Evolutionary conservation across 2,329 filamentous ascomycete species (phyloP), one percentile per base, ranked within the genome.

Genomic region (Meredithiella fracta): DNA sequence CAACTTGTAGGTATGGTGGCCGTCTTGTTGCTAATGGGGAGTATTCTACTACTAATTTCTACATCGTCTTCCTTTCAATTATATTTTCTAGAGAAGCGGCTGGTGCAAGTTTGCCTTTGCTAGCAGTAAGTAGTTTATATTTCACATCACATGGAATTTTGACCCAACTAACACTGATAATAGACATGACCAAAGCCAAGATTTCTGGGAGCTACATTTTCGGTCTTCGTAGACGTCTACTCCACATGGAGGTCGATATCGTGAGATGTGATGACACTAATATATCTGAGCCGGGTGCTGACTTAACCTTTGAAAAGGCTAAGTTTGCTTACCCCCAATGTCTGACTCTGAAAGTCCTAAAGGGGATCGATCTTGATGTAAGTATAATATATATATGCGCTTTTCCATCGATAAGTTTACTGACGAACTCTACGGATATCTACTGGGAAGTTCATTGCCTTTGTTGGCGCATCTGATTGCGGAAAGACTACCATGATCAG

Each of bases 401-500:
- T 20, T n/a, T 31, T 1, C 22, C 14, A 20, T 22, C 11, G 1
- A 47, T 2, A 3, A 51, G 11, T 26, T 34, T 6, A 51, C 49
- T 44, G 17, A 44, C 2, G 15, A 8, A 51, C 22, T 1, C 34
- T 17, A 29, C 29, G 66, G 53, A 71, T 77, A 53, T 59, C 65
- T 31, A 68, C 70, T 3, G 73, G 74, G 8, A 69, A 72, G 59
- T 77, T 74, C 61, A 66, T 76, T 1, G 78, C 76, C 2, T 69
- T 80, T 6, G 77, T 81, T 0, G 77, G 78, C 3, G 70, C 76
- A 1, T 78, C 74, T 0, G 77, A 77, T 5, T 79, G 76, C 60
- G 78, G 77, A 0, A 82, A 82, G 61, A 78, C 75, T 0, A 81
- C 79, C 2, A 75, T 78, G 56, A 71, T 84, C 53, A 71, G 73